phyloP scores from a whole-genome alignment of 2,329 filamentous ascomycete genomes.

The Onygenales sp. region DNA sequence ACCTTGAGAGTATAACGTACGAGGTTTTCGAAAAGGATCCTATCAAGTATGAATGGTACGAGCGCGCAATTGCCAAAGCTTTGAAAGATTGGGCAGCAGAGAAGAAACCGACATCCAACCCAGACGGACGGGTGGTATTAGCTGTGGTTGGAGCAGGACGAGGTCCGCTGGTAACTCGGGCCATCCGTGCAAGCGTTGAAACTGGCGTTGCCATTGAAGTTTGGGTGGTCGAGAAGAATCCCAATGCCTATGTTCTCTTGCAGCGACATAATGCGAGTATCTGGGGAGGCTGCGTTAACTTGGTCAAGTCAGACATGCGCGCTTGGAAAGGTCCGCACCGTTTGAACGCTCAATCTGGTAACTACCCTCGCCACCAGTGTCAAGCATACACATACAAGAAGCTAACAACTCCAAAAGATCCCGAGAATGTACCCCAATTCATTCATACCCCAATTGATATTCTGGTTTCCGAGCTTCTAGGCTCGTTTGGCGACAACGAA shows the following conservation, averaged over 20 bases:
- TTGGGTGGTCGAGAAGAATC: conserved; percentile 96
- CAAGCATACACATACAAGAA: conserved; percentile 24
- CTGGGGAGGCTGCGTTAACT: conserved; percentile 73
- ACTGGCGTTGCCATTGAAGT: conserved; percentile 72
- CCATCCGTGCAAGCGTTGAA: conserved; percentile 66
- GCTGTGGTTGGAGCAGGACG: conserved; percentile 90
- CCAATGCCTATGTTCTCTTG: conserved; percentile 89
- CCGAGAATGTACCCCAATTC: conserved; percentile 9
- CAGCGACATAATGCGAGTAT: conserved; percentile 71
- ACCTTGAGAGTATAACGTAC: conserved; percentile 93
- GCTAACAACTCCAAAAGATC: conserved; percentile 26
- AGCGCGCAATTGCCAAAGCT: conserved; percentile 71
- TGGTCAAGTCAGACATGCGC: conserved; percentile 96
- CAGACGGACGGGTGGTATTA: conserved; percentile 64
- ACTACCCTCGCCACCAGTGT: conserved; percentile 3
- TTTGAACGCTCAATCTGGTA: background rate
- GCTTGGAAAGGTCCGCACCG: conserved; percentile 73
- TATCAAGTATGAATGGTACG: conserved; percentile 95
- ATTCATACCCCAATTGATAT: conserved; percentile 59
- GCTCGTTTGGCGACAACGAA: conserved; percentile 92
- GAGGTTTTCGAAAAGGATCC: conserved; percentile 98
- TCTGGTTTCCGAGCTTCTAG: conserved; percentile 83
- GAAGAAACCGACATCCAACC: conserved; percentile 63
- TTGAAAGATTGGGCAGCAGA: conserved; percentile 68
- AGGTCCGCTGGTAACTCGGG: conserved; percentile 82